Conservation (phyloP, 139 green algal species). For the Ettlia oleoabundans region DNA sequence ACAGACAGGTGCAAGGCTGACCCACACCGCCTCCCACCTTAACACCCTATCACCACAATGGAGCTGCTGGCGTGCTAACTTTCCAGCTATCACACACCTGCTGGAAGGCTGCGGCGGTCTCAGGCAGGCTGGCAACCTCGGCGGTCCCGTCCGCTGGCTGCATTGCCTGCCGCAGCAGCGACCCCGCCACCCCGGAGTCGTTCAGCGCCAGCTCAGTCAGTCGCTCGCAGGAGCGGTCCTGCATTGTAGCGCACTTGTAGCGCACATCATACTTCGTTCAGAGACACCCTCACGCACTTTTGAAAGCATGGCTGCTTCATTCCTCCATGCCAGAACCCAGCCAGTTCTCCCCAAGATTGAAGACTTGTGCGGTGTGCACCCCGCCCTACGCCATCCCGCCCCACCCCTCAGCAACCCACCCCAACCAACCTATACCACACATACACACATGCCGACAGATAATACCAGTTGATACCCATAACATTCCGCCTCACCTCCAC, state of each 20-base stretch:
- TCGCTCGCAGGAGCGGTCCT: constrained; percentile 78
- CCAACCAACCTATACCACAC: not conserved
- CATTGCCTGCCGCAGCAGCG: constrained; percentile 57
- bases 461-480: not conserved
- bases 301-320: too few species aligned
- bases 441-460: not conserved
- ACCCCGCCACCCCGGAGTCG: constrained; percentile 39
- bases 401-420: too few species aligned
- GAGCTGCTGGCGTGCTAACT: too few species aligned
- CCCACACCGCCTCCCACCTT: too few species aligned
- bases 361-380: too few species aligned
- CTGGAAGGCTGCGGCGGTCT: constrained; percentile 58
- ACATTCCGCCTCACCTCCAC: constrained; percentile 27
- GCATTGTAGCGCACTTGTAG: too few species aligned
- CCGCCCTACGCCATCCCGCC: too few species aligned
- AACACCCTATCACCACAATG: not conserved
- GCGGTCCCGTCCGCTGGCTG: not conserved
- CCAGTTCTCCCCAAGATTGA: too few species aligned
- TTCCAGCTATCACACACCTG: constrained; percentile 39
- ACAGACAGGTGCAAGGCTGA: too few species aligned
- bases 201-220: constrained; percentile 75
- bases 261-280: too few species aligned
- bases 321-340: too few species aligned
- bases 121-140: not conserved
- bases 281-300: too few species aligned